Evolutionary conservation across 495 filamentous ascomycete genomes (phyloP), one percentile per base, ranked within the genome.

Genomic region (Cercophora sp.): DNA sequence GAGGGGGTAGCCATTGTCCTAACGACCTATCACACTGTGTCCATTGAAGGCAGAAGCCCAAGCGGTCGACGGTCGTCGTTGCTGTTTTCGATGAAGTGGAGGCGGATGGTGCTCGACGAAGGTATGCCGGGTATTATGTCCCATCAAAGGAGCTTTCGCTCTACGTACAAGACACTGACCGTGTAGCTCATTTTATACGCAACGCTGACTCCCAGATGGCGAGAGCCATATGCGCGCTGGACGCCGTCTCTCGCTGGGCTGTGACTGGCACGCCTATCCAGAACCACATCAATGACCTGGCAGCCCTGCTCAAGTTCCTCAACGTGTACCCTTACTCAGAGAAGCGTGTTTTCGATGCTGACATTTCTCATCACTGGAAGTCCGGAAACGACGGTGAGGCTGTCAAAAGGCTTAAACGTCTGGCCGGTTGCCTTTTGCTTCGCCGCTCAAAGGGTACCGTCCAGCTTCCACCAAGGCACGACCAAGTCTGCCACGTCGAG

Each of bases 261-360:
- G 66, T 76, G 1, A 76, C 68, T 0, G 73, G 68, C 1, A 77
- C 73, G 0, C 73, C 73, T 0, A 70, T 77, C 1, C 73, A 77
- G 42, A 77, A 77, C 34, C 57, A 58, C 1, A 58, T 77, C 0
- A 51, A 42, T 2, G 73, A 77, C 31, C 53, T 77, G 9, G 60
- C 60, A 5, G 55, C 60, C 0, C 55, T 73, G 4, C 56, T 77
- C 5, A 68, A 66, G 35, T 77, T 78, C 46, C 29, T 78, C 8
- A 57, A 50, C 8, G 65, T 54, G 5, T 57, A 63, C 35, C 75
- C 74, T 9, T 78, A 75, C 37, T 41, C 52, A 13, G 66, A 77
- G 19, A 57, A 26, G 2, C 65, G 49, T 24, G 13, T 22, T 2
- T 77, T 74, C 35, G 68, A 69, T 6, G 19, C 52, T 1, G 61